A percentile compares a stretch with the other conserved stretches of the same genome.
phyloP scores from a whole-genome alignment of 306 rosid genomes.

The Ormosia semicastrata region DNA sequence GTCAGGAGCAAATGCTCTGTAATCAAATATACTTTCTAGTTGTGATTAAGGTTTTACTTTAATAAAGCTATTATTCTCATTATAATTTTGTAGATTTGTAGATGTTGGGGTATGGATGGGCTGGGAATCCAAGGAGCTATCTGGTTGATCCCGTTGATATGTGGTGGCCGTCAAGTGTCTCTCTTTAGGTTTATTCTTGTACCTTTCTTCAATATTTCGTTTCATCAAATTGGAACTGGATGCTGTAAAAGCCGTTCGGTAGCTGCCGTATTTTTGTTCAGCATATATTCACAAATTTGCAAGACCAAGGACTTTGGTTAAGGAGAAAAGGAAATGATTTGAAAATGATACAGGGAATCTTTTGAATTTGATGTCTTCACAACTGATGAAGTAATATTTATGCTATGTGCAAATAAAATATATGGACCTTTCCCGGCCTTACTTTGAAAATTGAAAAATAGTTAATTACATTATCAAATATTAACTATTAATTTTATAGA shows the following conservation, averaged over 20 bases:
- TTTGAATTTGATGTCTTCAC: neutral
- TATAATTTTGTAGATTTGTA: constrained; percentile 30
- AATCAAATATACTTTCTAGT: constrained; percentile 1
- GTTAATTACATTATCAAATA: too few species aligned
- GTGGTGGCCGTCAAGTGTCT: constrained; percentile 99
- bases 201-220: constrained; percentile 6
- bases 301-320: neutral
- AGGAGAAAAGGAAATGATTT: neutral
- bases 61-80: neutral
- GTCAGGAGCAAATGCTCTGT: neutral
- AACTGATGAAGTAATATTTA: neutral
- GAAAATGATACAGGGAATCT: neutral
- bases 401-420: neutral
- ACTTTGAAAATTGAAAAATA: too few species aligned
- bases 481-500: too few species aligned
- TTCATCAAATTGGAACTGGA: neutral
- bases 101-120: constrained; percentile 99
- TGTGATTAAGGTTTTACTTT: constrained; percentile 12
- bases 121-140: constrained; percentile 91
- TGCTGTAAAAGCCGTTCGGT: neutral
- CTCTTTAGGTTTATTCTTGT: constrained; percentile 69
- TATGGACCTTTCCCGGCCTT: too few species aligned
- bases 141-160: constrained; percentile 95
- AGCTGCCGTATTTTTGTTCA: neutral
- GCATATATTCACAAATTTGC: neutral